Evolutionary conservation across 2,329 filamentous ascomycete species (phyloP), one percentile per base, ranked within the genome.

Genomic region (Aspergillus fumigatus): DNA sequence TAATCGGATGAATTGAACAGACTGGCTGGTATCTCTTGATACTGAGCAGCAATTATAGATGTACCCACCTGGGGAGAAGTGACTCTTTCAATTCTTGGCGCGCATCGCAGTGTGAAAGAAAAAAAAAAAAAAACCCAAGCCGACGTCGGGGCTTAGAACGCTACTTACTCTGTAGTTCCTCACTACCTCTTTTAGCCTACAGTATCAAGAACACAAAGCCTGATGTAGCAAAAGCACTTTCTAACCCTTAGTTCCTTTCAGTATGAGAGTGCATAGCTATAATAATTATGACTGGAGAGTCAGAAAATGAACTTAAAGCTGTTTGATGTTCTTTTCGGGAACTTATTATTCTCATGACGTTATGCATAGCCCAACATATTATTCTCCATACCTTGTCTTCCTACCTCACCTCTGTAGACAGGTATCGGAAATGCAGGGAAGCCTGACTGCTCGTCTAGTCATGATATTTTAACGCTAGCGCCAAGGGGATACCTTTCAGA

Each of bases 31-130:
- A n/a, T n/a, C 41, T 29, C 19, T 21, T 19, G 25, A 23, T 54
- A 54, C 32, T 17, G 27, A 29, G 32, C 29, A 35, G 40, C 40
- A 54, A 50, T 47, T 27, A 40, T 41, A 52, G 45, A 52, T 35
- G 5, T 17, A 35, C 32, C 32, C 7, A 17, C 32, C 7, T 29
- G 10, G 32, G 32, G 14, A 35, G 11, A 2, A 38, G 55, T 59
- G 59, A 62, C 53, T 58, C 51, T 53, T 52, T 11, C 14, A 40
- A 48, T 50, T 40, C 59, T 62, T 60, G 56, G 58, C 60, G 53
- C 54, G 49, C 43, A 25, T 32, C 10, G 52, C 49, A 53, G 43
- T n/a, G n/a, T n/a, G 43, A 50, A 50, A 43, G 23, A 17, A 52
- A 52, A 55, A 54, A 50, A 53, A 49, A 35, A 19, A 52, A 50